phyloP scores from a whole-genome alignment of 2,329 filamentous ascomycete species.

The Ambrosiella beaveri region DNA sequence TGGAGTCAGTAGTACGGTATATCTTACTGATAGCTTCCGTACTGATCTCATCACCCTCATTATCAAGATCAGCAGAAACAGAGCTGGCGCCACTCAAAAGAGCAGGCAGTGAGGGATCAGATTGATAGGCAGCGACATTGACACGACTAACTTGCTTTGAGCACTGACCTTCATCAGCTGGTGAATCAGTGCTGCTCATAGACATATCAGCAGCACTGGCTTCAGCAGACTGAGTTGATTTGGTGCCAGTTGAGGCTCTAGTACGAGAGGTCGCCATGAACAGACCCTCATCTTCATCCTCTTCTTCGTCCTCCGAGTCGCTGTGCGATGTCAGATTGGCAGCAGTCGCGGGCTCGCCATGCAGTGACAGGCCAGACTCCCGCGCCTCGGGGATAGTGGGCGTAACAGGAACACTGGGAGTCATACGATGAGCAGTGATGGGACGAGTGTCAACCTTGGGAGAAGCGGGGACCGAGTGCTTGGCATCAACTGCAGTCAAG shows the following conservation, averaged over 20 bases:
- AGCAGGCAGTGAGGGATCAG: slow-evolving; percentile 46
- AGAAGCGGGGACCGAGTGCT: slow-evolving; percentile 16
- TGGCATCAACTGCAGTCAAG: slow-evolving; percentile 13
- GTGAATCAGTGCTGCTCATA: slow-evolving; percentile 36
- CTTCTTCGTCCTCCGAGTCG: no score
- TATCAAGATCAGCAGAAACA: slow-evolving; percentile 42
- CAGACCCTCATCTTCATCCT: not conserved
- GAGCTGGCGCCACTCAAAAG: slow-evolving; percentile 47
- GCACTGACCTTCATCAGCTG: slow-evolving; percentile 4
- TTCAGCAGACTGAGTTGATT: slow-evolving; percentile 33
- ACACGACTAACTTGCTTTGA: slow-evolving; percentile 21
- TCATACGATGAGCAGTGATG: slow-evolving; percentile 28
- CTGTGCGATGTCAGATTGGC: no score
- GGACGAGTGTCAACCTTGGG: slow-evolving; percentile 25
- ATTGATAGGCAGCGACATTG: slow-evolving; percentile 37
- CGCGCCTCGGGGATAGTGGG: slow-evolving; percentile 13
- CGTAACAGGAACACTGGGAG: slow-evolving; percentile 15
- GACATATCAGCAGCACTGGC: slow-evolving; percentile 28
- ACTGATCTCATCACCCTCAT: slow-evolving; percentile 34
- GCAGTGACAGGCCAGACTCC: not conserved
- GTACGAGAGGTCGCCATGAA: slow-evolving; percentile 1
- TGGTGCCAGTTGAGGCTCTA: slow-evolving; percentile 15
- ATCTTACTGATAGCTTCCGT: slow-evolving; percentile 30
- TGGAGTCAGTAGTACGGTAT: slow-evolving; percentile 35
- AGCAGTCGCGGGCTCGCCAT: not conserved